Evolutionary conservation across 768 basidiomycete species (phyloP), one percentile per base, ranked within the genome.

Genomic region (Podaxis sp.): DNA sequence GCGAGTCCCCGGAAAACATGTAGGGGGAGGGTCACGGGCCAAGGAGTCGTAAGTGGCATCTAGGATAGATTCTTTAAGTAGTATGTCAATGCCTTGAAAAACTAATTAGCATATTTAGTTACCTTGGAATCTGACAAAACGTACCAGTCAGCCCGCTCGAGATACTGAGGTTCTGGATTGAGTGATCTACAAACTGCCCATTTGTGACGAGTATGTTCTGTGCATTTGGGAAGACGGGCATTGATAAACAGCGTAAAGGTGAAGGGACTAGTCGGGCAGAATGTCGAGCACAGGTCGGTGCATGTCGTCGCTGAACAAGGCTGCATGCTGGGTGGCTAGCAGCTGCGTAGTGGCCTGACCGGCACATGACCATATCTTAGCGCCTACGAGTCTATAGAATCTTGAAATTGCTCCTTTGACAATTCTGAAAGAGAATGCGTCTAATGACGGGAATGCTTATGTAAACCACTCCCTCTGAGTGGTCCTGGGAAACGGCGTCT

Each of bases 1-100:
- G 17, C 64, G 43, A 19, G 59, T 65, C 6, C 64, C 64, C 3
- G 50, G 49, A n/a, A 58, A 54, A 57, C 64, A 65, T 50, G 49
- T 53, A 9, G 64, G 61, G 15, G 56, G 51, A 41, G 55, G 59
- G 7, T 22, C 37, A 17, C 55, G 55, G 4, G 7, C 24, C 11
- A 9, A 1, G 12, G 55, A 56, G 17, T 56, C 55, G 17, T 40
- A 41, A 15, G 40, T 9, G 7, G 55, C 55, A 12, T 41, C 55
- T 2, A 22, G 38, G 25, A 13, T 25, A 5, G 55, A 56, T 13
- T n/a, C n/a, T 6, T 41, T 24, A 4, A 33, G 38, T 12, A 56
- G 40, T 1, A 43, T 27, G 38, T 41, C 19, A 29, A 43, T 56
- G 24, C 55, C 55, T 56, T 29, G 5, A n/a, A 4, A 19, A 5